phyloP scores from a whole-genome alignment of 2,329 filamentous ascomycete species.

The Biscogniauxia marginata region DNA sequence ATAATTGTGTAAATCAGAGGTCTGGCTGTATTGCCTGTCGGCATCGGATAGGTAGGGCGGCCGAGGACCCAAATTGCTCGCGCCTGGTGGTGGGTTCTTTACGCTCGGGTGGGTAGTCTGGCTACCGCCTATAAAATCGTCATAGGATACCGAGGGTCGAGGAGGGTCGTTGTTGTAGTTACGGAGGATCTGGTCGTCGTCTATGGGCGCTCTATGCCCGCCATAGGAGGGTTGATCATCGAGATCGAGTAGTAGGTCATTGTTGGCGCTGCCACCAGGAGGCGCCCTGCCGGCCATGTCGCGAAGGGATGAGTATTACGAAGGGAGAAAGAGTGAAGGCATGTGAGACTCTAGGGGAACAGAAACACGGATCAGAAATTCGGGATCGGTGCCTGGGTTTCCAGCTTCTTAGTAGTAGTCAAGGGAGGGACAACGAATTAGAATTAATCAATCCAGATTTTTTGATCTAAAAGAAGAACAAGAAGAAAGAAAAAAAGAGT shows the following conservation, averaged over 20 bases:
- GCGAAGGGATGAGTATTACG: slow-evolving; percentile 38
- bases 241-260: slow-evolving; percentile 70
- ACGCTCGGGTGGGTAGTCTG: slow-evolving; percentile 48
- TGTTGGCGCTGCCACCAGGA: slow-evolving; percentile 47
- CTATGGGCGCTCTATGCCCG: slow-evolving; percentile 72
- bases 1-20: slow-evolving; percentile 82
- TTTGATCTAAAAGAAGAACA: neutral
- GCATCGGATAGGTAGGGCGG: slow-evolving; percentile 43
- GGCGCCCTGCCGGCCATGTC: slow-evolving; percentile 62
- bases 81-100: slow-evolving; percentile 37
- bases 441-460: neutral
- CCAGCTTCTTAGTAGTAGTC: neutral
- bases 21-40: slow-evolving; percentile 64
- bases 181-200: slow-evolving; percentile 77
- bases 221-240: slow-evolving; percentile 71
- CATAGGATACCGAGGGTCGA: slow-evolving; percentile 88
- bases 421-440: neutral
- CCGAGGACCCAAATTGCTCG: slow-evolving; percentile 25
- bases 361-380: slow-evolving; percentile 4
- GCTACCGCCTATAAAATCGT: slow-evolving; percentile 82
- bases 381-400: neutral
- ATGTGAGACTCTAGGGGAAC: slow-evolving; percentile 25
- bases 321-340: slow-evolving; percentile 28
- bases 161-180: slow-evolving; percentile 66
- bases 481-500: neutral